Evolutionary conservation across 106 monocot species (phyloP), one percentile per base, ranked within the genome.

Genomic region (Chionographis japonica): DNA sequence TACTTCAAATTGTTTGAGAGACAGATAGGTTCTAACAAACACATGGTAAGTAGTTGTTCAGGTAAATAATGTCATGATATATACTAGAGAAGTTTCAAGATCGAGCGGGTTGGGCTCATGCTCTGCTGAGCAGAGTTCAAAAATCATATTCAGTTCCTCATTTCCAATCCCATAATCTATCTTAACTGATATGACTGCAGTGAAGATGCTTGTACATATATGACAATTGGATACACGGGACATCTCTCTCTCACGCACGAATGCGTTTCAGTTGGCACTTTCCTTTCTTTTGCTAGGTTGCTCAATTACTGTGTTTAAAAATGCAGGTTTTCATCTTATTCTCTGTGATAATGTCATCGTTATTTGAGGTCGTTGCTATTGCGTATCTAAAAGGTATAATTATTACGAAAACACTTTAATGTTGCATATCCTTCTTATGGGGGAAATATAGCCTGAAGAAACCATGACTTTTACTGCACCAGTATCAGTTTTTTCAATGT

Each of bases 1-100:
- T 92, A 95, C 58, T 95, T 95, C 74, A 91, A 91, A 61, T 70
- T 95, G 37, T 95, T 92, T 62, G 95, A 95, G 78, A 81, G 95
- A 60, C 91, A 95, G 66, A 86, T 95, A 37, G 84, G 95, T 15
- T 95, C 91, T 11, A 95, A 92, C 52, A 95, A 95, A 72, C 79
- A 91, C 67, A 82, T 89, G 6, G 95, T 95, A 78, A 88, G 90
- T 85, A 52, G 14, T 54, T 49, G 6, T 4, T 2, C 6, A 41
- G 38, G 18, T 72, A 27, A 14, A 56, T 10, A 61, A 17, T 55
- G 4, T 69, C 37, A 39, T 40, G 19, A 15, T 68, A 68, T 55
- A 10, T 18, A 20, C 18, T 10, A 36, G 53, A n/a, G 17, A 4
- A 53, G 35, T 6, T 68, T 35, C 14, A 9, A 2, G 13, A 56